Base-by-base conservation (phyloP, 1,284 basidiomycete species). In the Puccinia coronata region DNA sequence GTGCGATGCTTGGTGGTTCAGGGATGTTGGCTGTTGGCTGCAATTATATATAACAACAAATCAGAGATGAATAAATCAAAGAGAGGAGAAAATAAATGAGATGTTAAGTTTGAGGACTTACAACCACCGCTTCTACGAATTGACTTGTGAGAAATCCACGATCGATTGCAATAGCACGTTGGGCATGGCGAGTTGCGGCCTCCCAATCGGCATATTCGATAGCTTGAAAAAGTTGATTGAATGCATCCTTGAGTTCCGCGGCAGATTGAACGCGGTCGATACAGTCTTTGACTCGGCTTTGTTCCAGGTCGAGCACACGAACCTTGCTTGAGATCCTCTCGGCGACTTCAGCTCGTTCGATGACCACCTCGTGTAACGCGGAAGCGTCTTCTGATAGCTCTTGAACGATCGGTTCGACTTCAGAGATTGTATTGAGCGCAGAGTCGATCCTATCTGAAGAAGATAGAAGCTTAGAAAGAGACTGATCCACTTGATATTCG, bases 141-240 rank as follows among this genome's bases (percentile, higher is more conserved):
- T 90, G 89, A 9, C 94, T 94, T 31, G 91, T 90, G 36, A 93
- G 90, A 39, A 99, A 91, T 55, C 91, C 90, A 5, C 88, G 85
- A 3, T 95, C 92, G 36, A 98, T 88, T 0, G 91, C 89, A 91
- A 96, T 95, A 0, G 95, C 96, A 43, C 94, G 88, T 25, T 93
- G 91, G 86, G 96, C 97, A 84, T 95, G 92, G 82, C 93, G 89
- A 0, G 94, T 92, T 0, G 96, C 96, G 20, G 93, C 91, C 86
- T 98, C 96, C 96, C 96, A 99, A 85, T 99, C 97, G 83, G 92
- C 90, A 80, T 88, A 89, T 57, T 94, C 92, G 53, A 98, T 96
- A 18, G 91, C 91, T 80, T 88, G 89, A 53, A 94, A 92, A 53
- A 98, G 95, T 23, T 91, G 91, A 41, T 90, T 88, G 34, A 99